Base-by-base conservation (phyloP, 352 stramenopile genomes). In the Globisporangium cylindrosporum region DNA sequence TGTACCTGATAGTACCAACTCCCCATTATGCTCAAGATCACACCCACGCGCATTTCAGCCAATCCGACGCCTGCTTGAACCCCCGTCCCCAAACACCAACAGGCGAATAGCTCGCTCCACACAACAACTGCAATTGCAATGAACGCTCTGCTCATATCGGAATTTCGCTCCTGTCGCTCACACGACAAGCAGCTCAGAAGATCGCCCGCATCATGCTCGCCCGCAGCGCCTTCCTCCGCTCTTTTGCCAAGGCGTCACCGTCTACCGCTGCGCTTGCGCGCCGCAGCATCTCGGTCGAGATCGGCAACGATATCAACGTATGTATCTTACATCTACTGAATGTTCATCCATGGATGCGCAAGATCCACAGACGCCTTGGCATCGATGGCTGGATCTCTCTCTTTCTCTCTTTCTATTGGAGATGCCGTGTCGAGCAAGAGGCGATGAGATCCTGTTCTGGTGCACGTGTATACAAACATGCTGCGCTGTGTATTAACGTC, bases 231-330 rank as follows among this genome's bases (percentile, higher is more conserved):
- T 5, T 60, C 18, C 64, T 70, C 29, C 64, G 64, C 46, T 54
- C 64, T 7, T 20, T 70, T 46, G 32, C 64, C 20, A 14, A 24
- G 27, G 9, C 34, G 32, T 27, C 22, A 27, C 14, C 22, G 20
- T n/a, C 38, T 18, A n/a, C 54, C 7, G 43, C 46, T 3, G 10
- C 60, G 15, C 41, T 48, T 15, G 32, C 56, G 1, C 57, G 58
- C n/a, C 64, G 56, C 46, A 59, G 20, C 32, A 59, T 80, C 60
- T 66, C 74, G 3, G 74, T 80, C n/a, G 71, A 68, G 27, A 59
- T 78, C 22, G 74, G 74, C 72, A 67, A 72, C 43, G 59, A 76
- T 22, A 70, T 80, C 63, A 46, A 76, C 38, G 74, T 74, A 63
- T 38, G 66, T 48, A 10, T 27, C 51, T 4, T 55, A 15, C 34